Evolutionary conservation across 2,329 filamentous ascomycete species (phyloP).

Genomic region (Zymoseptoria ardabiliae): DNA sequence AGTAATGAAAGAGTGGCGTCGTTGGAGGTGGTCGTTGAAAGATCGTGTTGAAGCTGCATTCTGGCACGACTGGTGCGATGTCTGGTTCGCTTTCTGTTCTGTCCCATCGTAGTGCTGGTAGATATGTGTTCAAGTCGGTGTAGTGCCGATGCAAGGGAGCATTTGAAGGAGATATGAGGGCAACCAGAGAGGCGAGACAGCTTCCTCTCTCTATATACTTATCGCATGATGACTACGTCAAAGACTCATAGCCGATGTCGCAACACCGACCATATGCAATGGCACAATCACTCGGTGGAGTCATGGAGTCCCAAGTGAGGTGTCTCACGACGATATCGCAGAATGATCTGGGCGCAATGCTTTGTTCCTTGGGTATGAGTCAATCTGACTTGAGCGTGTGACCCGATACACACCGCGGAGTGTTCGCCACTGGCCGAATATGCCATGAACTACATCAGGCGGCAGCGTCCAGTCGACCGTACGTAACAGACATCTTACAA

Average conservation of each 20-base stretch:
- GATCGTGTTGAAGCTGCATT: neutral
- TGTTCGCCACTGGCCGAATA: neutral
- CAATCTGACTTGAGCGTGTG: neutral
- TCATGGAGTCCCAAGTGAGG: neutral
- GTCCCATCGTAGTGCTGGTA: slow-evolving; percentile 8
- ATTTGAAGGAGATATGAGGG: slow-evolving; percentile 5
- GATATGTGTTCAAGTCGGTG: neutral
- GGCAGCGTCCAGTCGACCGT: neutral
- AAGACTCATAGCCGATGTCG: slow-evolving; percentile 7
- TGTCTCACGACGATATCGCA: neutral
- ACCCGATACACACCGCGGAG: neutral
- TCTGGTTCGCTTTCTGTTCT: slow-evolving; percentile 16
- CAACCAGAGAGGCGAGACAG: neutral
- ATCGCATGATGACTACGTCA: neutral
- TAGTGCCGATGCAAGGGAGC: slow-evolving; percentile 6
- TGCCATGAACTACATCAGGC: neutral
- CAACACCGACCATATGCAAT: slow-evolving; percentile 7
- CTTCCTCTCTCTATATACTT: neutral
- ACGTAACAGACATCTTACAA: neutral
- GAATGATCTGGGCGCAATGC: neutral
- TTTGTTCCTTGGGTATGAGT: neutral
- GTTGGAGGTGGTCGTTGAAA: neutral
- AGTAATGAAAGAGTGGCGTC: neutral
- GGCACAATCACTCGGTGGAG: neutral
- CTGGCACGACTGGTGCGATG: slow-evolving; percentile 12